Conservation (phyloP, 2,329 filamentous ascomycete genomes). For the Epichloe gansuensis region DNA sequence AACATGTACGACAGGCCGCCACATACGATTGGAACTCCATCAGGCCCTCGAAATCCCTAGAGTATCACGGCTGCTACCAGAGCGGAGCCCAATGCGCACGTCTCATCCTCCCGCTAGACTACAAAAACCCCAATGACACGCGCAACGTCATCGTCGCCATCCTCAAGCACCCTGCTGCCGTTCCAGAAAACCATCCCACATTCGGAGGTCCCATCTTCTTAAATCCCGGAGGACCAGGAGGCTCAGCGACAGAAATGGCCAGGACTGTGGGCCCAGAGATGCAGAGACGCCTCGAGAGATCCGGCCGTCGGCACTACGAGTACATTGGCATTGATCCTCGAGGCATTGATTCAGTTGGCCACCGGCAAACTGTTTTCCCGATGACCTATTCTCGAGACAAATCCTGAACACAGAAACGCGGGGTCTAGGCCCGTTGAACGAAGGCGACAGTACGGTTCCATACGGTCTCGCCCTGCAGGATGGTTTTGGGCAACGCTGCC, state of each 20-base stretch:
- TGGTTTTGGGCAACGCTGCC: constrained; percentile 17
- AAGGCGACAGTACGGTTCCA: not conserved
- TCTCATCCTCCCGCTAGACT: constrained; percentile 29
- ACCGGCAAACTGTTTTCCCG: constrained; percentile 4
- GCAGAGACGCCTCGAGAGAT: constrained; percentile 17
- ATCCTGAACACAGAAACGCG: not conserved
- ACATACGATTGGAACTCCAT: constrained; percentile 9
- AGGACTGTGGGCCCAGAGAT: constrained; percentile 13
- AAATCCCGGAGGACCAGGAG: constrained; percentile 29
- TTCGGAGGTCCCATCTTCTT: constrained; percentile 26
- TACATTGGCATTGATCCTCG: constrained; percentile 30
- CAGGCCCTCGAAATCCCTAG: constrained; percentile 9
- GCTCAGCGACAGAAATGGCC: constrained; percentile 18
- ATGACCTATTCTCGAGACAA: constrained; percentile 10
- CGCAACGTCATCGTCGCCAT: constrained; percentile 23
- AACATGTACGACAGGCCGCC: not conserved
- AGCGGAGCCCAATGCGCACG: constrained; percentile 24
- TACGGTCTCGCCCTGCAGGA: constrained; percentile 7
- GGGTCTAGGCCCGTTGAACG: not conserved
- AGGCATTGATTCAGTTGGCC: constrained; percentile 15
- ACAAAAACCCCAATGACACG: constrained; percentile 17
- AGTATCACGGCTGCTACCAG: constrained; percentile 22
- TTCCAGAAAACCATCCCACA: constrained; percentile 20
- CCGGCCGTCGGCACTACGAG: constrained; percentile 20
- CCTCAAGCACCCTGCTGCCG: constrained; percentile 24